Conservation (phyloP, 2,329 filamentous ascomycete genomes). For the Ceratocystis alfenasii region DNA sequence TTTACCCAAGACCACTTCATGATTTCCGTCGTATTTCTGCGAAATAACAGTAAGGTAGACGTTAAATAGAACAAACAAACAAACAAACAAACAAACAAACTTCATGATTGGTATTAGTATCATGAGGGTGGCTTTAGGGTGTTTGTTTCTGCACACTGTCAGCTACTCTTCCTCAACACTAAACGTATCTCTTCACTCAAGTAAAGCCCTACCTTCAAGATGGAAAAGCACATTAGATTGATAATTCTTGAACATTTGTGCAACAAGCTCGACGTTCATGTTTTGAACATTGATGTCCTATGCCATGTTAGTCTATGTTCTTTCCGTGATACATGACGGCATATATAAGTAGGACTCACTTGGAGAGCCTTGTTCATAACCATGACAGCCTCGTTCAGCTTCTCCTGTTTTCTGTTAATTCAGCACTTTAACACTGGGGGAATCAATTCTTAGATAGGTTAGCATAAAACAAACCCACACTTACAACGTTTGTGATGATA, state of each 20-base stretch:
- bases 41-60: too few relatives aligned
- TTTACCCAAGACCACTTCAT: background rate
- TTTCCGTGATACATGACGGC: background rate
- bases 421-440: background rate
- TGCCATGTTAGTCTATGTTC: background rate
- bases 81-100: too few relatives aligned
- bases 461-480: conserved; percentile 29
- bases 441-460: too few relatives aligned
- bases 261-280: conserved; percentile 96
- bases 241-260: conserved; percentile 99
- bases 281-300: conserved; percentile 97
- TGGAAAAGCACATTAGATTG: conserved; percentile 97
- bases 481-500: conserved; percentile 93
- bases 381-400: conserved; percentile 87
- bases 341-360: conserved; percentile 34
- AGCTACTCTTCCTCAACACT: conserved; percentile 22
- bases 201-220: conserved; percentile 61
- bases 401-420: conserved; percentile 52
- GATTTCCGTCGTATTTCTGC: too few relatives aligned
- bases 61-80: too few relatives aligned
- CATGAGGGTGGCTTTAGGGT: conserved; percentile 67
- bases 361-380: conserved; percentile 87
- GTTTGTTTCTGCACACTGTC: conserved; percentile 53
- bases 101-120: conserved; percentile 23
- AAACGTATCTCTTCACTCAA: background rate